Percentiles rank a stretch among this genome's conserved stretches.
These are phyloP conservation scores for Thielaviopsis ethacetica DNA, from an alignment of 2,329 filamentous ascomycete species.

Conservation along the genomic window DNA sequence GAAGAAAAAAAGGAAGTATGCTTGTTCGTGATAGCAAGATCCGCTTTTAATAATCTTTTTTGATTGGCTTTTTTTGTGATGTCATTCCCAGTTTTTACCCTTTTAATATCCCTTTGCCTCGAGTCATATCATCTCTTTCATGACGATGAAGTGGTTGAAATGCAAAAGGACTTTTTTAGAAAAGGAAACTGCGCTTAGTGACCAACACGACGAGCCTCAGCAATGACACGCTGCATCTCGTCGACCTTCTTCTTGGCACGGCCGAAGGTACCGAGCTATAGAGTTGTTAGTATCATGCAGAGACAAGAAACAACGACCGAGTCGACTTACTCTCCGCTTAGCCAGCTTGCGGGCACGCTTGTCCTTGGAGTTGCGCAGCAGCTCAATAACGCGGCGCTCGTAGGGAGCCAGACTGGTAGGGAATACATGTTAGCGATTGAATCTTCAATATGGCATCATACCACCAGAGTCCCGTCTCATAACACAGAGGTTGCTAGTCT, in stretches of 20 bases:
- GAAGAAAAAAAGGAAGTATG: neutral
- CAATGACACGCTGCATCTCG: constrained; percentile 95
- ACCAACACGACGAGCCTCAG: constrained; percentile 63
- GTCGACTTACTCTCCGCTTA: constrained; percentile 78
- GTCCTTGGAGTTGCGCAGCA: constrained; percentile 98
- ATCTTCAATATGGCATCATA: neutral
- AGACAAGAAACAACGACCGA: too few relatives aligned
- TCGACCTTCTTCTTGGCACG: constrained; percentile 99
- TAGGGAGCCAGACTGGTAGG: constrained; percentile 62
- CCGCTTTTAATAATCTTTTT: constrained; percentile 3
- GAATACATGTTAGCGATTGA: constrained; percentile 17
- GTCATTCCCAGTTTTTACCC: constrained; percentile 10
- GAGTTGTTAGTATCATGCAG: constrained; percentile 15
- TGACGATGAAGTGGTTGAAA: neutral
- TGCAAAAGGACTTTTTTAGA: neutral
- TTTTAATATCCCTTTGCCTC: constrained; percentile 1
- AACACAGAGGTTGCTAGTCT: neutral
- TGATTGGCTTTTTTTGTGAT: constrained; percentile 11
- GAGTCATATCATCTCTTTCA: neutral
- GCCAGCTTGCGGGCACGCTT: constrained; percentile 98
- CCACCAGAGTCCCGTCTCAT: neutral
- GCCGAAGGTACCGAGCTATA: constrained; percentile 88
- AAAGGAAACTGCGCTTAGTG: constrained; percentile 30
- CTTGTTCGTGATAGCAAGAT: neutral
- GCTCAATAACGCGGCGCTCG: constrained; percentile 97